Evolutionary conservation across 2,329 filamentous ascomycete species (phyloP).

Genomic region (Lecanosticta acicola): DNA sequence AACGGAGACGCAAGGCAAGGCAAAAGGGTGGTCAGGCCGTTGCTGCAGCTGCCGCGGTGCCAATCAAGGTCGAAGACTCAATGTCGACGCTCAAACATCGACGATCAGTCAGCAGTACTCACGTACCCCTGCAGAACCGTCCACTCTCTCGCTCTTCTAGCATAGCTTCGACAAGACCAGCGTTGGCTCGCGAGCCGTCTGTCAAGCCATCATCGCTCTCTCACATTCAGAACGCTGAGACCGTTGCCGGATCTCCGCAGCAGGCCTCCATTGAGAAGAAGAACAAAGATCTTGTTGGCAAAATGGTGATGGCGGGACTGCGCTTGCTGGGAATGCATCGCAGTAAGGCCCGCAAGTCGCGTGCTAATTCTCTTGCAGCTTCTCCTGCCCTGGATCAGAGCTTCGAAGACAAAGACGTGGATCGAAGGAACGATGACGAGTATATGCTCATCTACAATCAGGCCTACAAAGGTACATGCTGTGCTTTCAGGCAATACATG

Average conservation of each 20-base stretch:
- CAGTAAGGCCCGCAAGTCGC: constrained; percentile 32
- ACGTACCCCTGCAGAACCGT: constrained; percentile 21
- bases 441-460: constrained; percentile 51
- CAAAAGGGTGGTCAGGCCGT: constrained; percentile 41
- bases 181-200: constrained; percentile 17
- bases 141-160: constrained; percentile 30
- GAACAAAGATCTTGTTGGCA: constrained; percentile 47
- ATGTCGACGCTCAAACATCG: constrained; percentile 30
- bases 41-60: constrained; percentile 37
- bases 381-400: constrained; percentile 16
- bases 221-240: constrained; percentile 22
- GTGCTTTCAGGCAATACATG: constrained; percentile 44
- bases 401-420: constrained; percentile 16
- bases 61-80: constrained; percentile 24
- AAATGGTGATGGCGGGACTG: constrained; percentile 51
- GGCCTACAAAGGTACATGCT: constrained; percentile 45
- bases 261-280: constrained; percentile 21
- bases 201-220: constrained; percentile 25
- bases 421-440: constrained; percentile 41
- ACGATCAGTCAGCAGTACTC: constrained; percentile 24
- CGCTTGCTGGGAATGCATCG: constrained; percentile 47
- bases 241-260: constrained; percentile 3
- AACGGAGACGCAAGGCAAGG: constrained; percentile 39
- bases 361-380: constrained; percentile 16
- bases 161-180: constrained; percentile 21